A percentile compares a stretch with the other conserved stretches of the same genome.
Evolutionary conservation across 2,329 filamentous ascomycete species (phyloP).

Genomic region (Ophiostoma tasmaniense): DNA sequence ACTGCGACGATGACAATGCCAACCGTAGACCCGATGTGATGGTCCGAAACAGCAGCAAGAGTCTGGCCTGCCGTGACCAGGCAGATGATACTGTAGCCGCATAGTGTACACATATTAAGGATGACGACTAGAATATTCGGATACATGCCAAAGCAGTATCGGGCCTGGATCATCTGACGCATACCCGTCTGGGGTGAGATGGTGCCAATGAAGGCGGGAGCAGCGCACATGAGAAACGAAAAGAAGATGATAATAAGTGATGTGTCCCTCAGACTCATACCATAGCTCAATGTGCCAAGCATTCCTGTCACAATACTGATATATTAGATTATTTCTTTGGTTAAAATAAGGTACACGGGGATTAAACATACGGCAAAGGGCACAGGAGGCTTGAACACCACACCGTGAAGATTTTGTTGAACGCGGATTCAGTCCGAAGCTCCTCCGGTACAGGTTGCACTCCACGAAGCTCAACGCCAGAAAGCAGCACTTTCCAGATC

Average conservation of each 20-base stretch:
- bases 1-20: constrained; percentile 49
- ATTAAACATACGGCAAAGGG: not conserved
- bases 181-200: constrained; percentile 55
- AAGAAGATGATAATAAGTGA: constrained; percentile 57
- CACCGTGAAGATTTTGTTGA: not conserved
- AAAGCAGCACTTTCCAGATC: not conserved
- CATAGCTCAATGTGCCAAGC: constrained; percentile 44
- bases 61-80: constrained; percentile 53
- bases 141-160: constrained; percentile 54
- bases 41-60: constrained; percentile 44
- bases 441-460: constrained; percentile 4
- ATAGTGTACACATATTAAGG: constrained; percentile 54
- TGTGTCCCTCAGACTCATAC: constrained; percentile 47
- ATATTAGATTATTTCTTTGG: not conserved
- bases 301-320: constrained; percentile 35
- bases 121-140: constrained; percentile 51
- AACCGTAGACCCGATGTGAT: constrained; percentile 41
- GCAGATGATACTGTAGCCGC: constrained; percentile 55
- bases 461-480: constrained; percentile 2
- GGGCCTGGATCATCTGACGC: constrained; percentile 57
- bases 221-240: constrained; percentile 43
- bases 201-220: constrained; percentile 49
- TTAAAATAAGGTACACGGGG: not conserved
- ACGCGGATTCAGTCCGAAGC: not conserved
- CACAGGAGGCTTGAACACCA: constrained; percentile 1